Evolutionary conservation across 2,329 filamentous ascomycete genomes (phyloP), one percentile per base, ranked within the genome.

Genomic region (Calonectria multiphialidica): DNA sequence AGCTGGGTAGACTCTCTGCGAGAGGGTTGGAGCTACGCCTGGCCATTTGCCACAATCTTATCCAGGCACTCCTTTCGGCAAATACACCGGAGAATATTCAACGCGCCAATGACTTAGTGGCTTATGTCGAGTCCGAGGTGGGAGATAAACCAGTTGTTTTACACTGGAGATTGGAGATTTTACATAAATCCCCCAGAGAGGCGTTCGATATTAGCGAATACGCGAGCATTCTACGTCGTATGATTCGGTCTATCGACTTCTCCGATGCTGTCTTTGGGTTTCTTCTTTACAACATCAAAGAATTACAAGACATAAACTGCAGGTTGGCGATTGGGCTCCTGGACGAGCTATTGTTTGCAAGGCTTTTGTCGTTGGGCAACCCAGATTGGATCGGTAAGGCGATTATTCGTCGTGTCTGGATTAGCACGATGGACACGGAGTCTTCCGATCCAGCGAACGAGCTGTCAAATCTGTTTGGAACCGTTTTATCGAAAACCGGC

Each of bases 361-460:
- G 90, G 30, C 80, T 95, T 28, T 75, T 91, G 72, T 76, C 84
- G 70, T 83, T 86, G 30, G 86, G 85, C 4, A 87, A 88, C 5
- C 74, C 82, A 2, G 85, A 86, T 3, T 95, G 92, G 91, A 85
- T 95, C 37, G 94, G 96, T 72, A 93, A 90, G 76, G 87, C 90
- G 0, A 81, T 95, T 13, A 86, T 97, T 21, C 91, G 90, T 7
- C 89, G 93, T 3, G 84, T 95, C 6, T 93, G 92, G 88, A 90
- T 95, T 80, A 85, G 87, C 7, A 91, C 90, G 0, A 86, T 85
- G 66, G 86, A 85, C 76, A 67, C 83, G 77, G 75, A 85, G 86
- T 74, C 42, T 12, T 59, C 66, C 9, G 70, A 71, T 2, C 62
- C 72, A 3, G 75, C 16, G 64, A 80, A 40, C 76, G 81, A 67